phyloP scores from a whole-genome alignment of 441 rosid species.

The Dalechampia spathulata region DNA sequence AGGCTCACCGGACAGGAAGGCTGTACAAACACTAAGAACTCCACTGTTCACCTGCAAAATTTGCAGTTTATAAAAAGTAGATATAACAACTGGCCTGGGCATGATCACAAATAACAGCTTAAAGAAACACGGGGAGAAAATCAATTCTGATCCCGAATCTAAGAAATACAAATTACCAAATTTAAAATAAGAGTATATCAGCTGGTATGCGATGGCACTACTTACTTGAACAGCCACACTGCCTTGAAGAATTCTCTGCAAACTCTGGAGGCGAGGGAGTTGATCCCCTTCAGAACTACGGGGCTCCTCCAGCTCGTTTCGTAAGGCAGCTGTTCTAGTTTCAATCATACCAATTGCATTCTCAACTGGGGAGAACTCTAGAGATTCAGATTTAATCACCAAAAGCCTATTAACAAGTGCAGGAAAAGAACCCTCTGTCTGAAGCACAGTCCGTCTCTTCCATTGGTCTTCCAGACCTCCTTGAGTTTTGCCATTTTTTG shows the following conservation, averaged over 20 bases:
- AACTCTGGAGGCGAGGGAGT: conserved; percentile 91
- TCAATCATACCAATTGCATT: conserved; percentile 99
- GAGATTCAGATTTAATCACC: conserved; percentile 90
- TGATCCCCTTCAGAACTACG: conserved; percentile 99
- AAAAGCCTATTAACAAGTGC: conserved; percentile 92
- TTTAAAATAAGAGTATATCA: no score
- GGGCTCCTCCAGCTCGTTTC: conserved; percentile 98
- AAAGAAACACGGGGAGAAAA: neutral
- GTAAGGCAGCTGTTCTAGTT: conserved; percentile 87
- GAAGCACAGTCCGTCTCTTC: conserved; percentile 95
- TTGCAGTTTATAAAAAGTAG: neutral
- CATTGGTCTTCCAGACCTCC: conserved; percentile 99
- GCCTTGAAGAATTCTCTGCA: conserved; percentile 99
- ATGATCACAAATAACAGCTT: neutral
- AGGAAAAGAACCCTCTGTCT: conserved; percentile 95
- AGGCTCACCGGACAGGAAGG: conserved; percentile 97
- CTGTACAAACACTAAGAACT: conserved; percentile 85
- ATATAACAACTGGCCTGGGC: neutral
- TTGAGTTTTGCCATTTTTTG: conserved; percentile 97
- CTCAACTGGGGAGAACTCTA: conserved; percentile 98
- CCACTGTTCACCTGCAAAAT: conserved; percentile 89
- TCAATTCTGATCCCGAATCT: no score
- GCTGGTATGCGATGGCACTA: neutral
- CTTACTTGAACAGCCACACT: conserved; percentile 99
- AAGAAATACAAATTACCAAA: no score